These are phyloP conservation scores for Endotrypanum monterogeii DNA, from an alignment of 208 protist genomes.

Conservation along the genomic window DNA sequence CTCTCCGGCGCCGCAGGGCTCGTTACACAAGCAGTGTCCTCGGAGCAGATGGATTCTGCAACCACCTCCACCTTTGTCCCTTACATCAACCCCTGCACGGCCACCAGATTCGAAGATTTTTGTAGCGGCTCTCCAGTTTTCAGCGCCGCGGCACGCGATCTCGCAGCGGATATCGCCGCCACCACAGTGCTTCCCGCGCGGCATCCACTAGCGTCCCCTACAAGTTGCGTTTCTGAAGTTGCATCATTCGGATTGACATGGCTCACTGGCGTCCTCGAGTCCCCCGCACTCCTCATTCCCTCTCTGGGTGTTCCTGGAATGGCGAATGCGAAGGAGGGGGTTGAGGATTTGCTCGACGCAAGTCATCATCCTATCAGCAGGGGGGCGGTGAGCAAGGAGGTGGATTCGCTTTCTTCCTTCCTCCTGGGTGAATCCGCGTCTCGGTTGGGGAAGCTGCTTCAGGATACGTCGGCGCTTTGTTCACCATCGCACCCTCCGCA, in stretches of 20 bases:
- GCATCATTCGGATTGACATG: constrained; percentile 6
- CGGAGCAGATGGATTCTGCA: not conserved
- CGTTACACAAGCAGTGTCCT: not conserved
- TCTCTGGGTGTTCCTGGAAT: not conserved
- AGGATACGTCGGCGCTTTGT: not conserved
- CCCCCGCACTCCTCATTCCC: constrained; percentile 13
- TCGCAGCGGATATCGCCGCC: constrained; percentile 29
- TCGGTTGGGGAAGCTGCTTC: not conserved
- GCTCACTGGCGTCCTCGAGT: constrained; percentile 24
- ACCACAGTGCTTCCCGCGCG: constrained; percentile 1
- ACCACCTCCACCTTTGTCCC: not conserved
- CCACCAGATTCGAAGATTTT: not conserved
- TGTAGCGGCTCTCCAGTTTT: not conserved
- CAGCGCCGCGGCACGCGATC: constrained; percentile 18
- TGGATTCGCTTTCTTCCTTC: not conserved
- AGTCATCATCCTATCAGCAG: not conserved
- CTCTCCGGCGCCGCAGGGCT: not conserved
- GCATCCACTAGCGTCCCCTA: not conserved
- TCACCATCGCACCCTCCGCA: not conserved
- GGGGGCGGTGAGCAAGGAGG: not conserved
- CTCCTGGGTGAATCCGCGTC: not conserved
- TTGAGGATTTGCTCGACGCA: not conserved
- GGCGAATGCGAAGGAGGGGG: not conserved
- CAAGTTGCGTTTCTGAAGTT: not conserved
- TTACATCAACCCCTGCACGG: not conserved